Evolutionary conservation across 805 yeast species (phyloP).

Genomic region (Pichia exigua): DNA sequence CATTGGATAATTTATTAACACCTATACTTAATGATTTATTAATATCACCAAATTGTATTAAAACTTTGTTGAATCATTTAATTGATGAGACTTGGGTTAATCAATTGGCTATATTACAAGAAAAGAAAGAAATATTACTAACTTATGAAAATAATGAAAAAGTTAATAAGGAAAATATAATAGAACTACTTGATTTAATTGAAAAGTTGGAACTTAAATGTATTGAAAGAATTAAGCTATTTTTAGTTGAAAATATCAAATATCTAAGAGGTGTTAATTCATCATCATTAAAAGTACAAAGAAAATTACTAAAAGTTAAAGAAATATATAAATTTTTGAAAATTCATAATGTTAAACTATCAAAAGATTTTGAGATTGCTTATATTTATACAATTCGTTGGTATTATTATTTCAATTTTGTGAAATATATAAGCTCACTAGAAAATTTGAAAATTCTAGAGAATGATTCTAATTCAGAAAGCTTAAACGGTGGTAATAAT

Average conservation of each 20-base stretch:
- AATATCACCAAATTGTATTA: constrained; percentile 65
- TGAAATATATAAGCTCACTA: constrained; percentile 65
- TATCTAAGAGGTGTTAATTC: constrained; percentile 54
- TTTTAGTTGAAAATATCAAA: constrained; percentile 56
- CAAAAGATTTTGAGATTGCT: constrained; percentile 67
- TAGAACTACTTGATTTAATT: constrained; percentile 30
- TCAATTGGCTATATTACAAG: constrained; percentile 48
- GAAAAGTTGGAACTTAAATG: constrained; percentile 51
- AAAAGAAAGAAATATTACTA: constrained; percentile 48
- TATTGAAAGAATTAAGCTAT: constrained; percentile 70
- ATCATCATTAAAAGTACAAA: constrained; percentile 71
- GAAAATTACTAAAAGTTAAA: constrained; percentile 51
- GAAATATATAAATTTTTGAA: constrained; percentile 54
- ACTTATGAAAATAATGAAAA: constrained; percentile 27
- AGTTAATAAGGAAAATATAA: constrained; percentile 14
- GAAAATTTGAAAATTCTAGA: constrained; percentile 50
- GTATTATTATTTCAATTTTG: constrained; percentile 80
- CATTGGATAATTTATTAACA: constrained; percentile 45
- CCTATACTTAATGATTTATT: constrained; percentile 72
- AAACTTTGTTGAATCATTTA: constrained; percentile 49
- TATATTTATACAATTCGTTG: constrained; percentile 85
- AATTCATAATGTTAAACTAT: constrained; percentile 50
- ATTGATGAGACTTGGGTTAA: constrained; percentile 60
- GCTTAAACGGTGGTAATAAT: constrained; percentile 15
- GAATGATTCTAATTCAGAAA: constrained; percentile 14